Conservation (phyloP, 2,329 filamentous ascomycete species). For the Thelonectria olida region DNA sequence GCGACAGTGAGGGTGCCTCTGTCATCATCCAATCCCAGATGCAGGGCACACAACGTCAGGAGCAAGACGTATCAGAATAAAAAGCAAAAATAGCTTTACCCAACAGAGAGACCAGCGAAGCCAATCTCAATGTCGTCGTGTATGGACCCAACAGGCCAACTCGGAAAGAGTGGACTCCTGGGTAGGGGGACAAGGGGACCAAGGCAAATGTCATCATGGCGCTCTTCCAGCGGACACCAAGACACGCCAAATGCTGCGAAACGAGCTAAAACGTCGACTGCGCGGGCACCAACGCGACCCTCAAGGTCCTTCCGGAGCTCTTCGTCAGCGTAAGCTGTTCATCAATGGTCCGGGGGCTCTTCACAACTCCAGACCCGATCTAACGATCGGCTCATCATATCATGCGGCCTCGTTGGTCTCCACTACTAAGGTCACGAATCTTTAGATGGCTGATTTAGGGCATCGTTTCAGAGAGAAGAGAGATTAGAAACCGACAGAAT, state of each 20-base stretch:
- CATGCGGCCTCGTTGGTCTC: conserved; percentile 11
- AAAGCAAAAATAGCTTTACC: conserved; percentile 4
- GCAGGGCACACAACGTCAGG: conserved; percentile 23
- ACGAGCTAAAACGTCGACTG: conserved; percentile 23
- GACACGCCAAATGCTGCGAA: conserved; percentile 1
- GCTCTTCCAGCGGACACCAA: conserved; percentile 24
- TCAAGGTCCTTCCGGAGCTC: conserved; percentile 26
- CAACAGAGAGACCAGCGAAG: not conserved
- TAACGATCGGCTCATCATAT: conserved; percentile 18
- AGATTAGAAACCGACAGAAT: conserved; percentile 7
- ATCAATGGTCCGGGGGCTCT: conserved; percentile 7
- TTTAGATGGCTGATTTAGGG: conserved; percentile 9
- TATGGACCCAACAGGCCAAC: conserved; percentile 8
- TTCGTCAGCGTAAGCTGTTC: conserved; percentile 4
- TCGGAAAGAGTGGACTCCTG: conserved; percentile 15
- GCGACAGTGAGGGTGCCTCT: not conserved
- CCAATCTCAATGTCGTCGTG: conserved; percentile 8
- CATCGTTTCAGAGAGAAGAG: conserved; percentile 1
- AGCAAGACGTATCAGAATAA: conserved; percentile 20
- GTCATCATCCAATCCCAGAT: conserved; percentile 23
- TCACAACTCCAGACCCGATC: conserved; percentile 10
- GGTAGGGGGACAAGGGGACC: conserved; percentile 19
- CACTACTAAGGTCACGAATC: conserved; percentile 7
- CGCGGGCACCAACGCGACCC: conserved; percentile 23
- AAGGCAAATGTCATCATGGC: conserved; percentile 32